A percentile compares a stretch with the other conserved stretches of the same genome.
These are phyloP conservation scores for Eutrema heterophyllum DNA, from an alignment of 345 rosid species.

Conservation along the genomic window DNA sequence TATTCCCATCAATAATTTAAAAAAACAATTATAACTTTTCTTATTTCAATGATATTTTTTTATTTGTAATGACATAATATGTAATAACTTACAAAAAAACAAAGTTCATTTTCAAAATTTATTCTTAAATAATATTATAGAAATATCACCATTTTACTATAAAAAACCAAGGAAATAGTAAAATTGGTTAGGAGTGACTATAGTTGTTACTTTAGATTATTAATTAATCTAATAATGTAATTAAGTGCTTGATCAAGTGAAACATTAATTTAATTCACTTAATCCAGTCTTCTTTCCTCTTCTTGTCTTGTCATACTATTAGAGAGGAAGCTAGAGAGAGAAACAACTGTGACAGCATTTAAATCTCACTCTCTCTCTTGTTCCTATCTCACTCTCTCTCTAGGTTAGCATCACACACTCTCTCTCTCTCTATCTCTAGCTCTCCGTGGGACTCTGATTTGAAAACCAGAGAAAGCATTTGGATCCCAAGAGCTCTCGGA, in stretches of 20 bases:
- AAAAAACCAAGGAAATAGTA: neutral
- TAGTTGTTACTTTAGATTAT: neutral
- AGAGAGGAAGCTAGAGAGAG: neutral
- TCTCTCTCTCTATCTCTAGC: slow-evolving; percentile 5
- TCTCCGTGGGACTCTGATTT: slow-evolving; percentile 17
- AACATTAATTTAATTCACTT: neutral
- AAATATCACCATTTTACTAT: neutral
- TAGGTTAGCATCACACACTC: neutral
- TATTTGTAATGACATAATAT: too few relatives aligned
- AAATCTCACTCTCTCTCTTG: slow-evolving; percentile 9
- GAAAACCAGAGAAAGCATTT: slow-evolving; percentile 11
- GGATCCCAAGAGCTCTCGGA: slow-evolving; percentile 12
- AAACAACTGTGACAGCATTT: slow-evolving; percentile 22
- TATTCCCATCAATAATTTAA: too few relatives aligned
- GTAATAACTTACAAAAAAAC: too few relatives aligned
- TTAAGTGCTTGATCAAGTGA: neutral
- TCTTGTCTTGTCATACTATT: neutral
- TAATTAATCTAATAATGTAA: neutral
- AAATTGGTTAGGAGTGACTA: neutral
- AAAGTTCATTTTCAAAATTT: too few relatives aligned
- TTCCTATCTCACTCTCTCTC: slow-evolving; percentile 1
- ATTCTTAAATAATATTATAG: too few relatives aligned
- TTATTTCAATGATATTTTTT: too few relatives aligned
- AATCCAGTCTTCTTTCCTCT: slow-evolving; percentile 5
- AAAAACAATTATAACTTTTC: too few relatives aligned